These are phyloP conservation scores for Hydrangea macrophylla DNA, from an alignment of 148 eudicot species.

Conservation along the genomic window DNA sequence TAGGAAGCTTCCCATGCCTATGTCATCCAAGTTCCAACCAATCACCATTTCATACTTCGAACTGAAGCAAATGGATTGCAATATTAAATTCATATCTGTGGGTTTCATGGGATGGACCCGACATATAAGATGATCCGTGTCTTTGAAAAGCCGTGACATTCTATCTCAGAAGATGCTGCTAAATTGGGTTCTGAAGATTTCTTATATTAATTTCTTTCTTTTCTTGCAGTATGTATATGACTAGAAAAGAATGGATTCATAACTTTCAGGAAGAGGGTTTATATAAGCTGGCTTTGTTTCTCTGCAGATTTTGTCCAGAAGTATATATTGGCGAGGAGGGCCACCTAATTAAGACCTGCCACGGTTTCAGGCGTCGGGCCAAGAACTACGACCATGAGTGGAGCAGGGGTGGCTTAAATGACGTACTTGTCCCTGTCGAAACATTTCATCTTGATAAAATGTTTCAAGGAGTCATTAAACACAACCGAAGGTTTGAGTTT, in stretches of 20 bases:
- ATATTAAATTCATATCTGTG: background rate
- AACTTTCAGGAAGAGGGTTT: background rate
- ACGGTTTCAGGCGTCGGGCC: conserved; percentile 47
- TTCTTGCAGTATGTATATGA: too few species aligned
- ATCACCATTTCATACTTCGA: too few species aligned
- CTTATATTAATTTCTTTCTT: too few species aligned
- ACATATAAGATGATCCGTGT: too few species aligned
- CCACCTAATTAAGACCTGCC: conserved; percentile 65
- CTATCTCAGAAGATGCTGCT: background rate
- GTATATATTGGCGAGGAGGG: conserved; percentile 83
- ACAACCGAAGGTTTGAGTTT: conserved; percentile 74
- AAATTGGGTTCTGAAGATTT: too few species aligned
- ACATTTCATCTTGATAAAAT: conserved; percentile 60
- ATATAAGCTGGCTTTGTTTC: background rate
- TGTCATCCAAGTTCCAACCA: too few species aligned
- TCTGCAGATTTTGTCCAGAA: conserved; percentile 81
- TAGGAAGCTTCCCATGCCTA: too few species aligned
- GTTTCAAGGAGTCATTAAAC: conserved; percentile 60
- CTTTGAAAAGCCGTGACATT: too few species aligned
- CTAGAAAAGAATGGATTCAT: too few species aligned
- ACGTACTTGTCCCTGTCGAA: conserved; percentile 72
- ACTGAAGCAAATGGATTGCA: too few species aligned
- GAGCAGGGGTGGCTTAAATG: conserved; percentile 49
- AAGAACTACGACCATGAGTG: conserved; percentile 66
- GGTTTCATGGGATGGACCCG: background rate